Evolutionary conservation across 148 eudicot genomes (phyloP).

Genomic region (Camellia japonica): DNA sequence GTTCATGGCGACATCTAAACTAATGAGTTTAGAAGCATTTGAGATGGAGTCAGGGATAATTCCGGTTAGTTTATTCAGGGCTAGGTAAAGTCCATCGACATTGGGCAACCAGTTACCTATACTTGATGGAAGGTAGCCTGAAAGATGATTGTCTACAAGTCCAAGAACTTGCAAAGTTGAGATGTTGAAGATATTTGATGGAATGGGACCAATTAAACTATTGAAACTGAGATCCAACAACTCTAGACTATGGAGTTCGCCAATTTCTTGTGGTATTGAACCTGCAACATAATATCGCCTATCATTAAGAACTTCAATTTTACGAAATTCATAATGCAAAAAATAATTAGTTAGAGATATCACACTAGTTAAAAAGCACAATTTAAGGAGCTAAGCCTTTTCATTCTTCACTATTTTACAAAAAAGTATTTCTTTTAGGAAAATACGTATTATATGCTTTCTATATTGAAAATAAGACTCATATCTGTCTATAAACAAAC

Average conservation of each 20-base stretch:
- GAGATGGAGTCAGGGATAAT: slow-evolving; percentile 9
- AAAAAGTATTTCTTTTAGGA: too few species aligned
- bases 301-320: neutral
- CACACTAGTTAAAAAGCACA: too few species aligned
- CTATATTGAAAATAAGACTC: too few species aligned
- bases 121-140: slow-evolving; percentile 13
- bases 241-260: slow-evolving; percentile 12
- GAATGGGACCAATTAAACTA: slow-evolving; percentile 18
- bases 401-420: too few species aligned
- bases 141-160: slow-evolving; percentile 7
- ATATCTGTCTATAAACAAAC: too few species aligned
- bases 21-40: slow-evolving; percentile 13
- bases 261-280: slow-evolving; percentile 19
- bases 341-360: too few species aligned
- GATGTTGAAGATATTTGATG: slow-evolving; percentile 25
- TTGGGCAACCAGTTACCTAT: slow-evolving; percentile 16
- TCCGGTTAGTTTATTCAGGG: slow-evolving; percentile 12
- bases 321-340: too few species aligned
- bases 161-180: slow-evolving; percentile 7
- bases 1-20: neutral
- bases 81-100: slow-evolving; percentile 9
- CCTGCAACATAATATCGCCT: slow-evolving; percentile 19
- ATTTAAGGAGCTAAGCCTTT: too few species aligned
- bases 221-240: neutral
- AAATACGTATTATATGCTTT: too few species aligned